Conservation (phyloP, 2,329 filamentous ascomycete species). For the Colletotrichum spaethianum region DNA sequence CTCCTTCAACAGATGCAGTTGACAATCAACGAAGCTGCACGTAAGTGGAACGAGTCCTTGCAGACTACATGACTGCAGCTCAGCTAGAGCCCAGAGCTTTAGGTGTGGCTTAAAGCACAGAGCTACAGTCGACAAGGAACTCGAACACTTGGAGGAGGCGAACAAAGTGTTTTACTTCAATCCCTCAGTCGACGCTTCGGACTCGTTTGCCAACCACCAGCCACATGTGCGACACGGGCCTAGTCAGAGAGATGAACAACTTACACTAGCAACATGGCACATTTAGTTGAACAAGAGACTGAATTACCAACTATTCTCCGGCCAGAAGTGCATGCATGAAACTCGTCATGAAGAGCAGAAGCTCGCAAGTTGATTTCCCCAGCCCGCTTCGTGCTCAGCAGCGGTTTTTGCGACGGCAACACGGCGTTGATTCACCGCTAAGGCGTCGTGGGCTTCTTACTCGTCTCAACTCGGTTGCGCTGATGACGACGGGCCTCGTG, state of each 20-base stretch:
- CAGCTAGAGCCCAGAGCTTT: neutral
- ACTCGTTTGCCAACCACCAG: neutral
- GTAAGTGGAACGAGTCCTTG: neutral
- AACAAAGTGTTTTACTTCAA: too few relatives aligned
- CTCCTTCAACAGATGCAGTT: neutral
- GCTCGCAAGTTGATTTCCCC: neutral
- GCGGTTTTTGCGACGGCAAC: neutral
- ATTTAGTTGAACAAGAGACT: neutral
- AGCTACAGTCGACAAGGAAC: neutral
- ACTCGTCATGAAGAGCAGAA: neutral
- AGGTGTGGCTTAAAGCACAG: neutral
- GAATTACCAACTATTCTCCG: neutral
- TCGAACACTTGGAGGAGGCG: neutral
- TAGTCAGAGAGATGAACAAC: neutral
- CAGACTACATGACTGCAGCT: neutral
- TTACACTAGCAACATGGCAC: neutral
- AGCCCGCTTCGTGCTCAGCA: neutral
- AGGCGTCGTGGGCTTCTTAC: accelerated
- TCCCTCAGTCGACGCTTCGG: neutral
- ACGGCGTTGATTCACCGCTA: neutral
- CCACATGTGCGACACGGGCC: neutral
- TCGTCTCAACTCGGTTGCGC: neutral
- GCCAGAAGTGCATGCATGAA: neutral
- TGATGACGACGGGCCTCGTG: neutral
- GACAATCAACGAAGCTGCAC: neutral